These are phyloP conservation scores for Dissophora globulifera DNA, from an alignment of 192 early-diverging fungal genomes.

Conservation along the genomic window DNA sequence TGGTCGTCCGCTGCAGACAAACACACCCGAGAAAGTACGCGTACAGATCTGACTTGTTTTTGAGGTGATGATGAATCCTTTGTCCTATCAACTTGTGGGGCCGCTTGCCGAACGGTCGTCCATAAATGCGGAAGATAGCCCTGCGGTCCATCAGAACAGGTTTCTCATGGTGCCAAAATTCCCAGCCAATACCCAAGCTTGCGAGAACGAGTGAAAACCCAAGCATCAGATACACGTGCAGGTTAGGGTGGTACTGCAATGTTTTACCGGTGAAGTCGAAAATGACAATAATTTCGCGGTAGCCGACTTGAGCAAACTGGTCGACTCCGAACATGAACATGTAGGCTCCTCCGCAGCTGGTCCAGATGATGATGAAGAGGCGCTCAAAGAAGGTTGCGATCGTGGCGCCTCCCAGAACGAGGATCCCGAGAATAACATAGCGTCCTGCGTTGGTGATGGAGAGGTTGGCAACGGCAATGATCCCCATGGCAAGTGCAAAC, in stretches of 20 bases:
- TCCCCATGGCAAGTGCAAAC: conserved; percentile 40
- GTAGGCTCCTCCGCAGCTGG: conserved; percentile 64
- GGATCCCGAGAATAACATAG: conserved; percentile 27
- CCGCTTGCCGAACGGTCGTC: conserved; percentile 46
- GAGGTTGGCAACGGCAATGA: conserved; percentile 38
- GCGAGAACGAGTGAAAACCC: conserved; percentile 22
- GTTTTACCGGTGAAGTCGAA: conserved; percentile 51
- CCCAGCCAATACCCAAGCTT: conserved; percentile 30
- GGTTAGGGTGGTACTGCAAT: conserved; percentile 34
- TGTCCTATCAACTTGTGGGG: conserved; percentile 30
- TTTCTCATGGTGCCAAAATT: conserved; percentile 42
- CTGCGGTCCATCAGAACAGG: conserved; percentile 33
- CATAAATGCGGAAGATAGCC: conserved; percentile 42
- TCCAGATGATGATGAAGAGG: conserved; percentile 55
- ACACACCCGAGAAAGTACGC: conserved; percentile 10
- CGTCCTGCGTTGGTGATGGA: conserved; percentile 29
- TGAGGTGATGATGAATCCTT: conserved; percentile 31
- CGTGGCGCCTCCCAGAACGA: conserved; percentile 53
- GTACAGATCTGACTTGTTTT: conserved; percentile 20
- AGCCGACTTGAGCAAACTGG: conserved; percentile 59
- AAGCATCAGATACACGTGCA: conserved; percentile 37
- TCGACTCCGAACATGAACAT: conserved; percentile 63
- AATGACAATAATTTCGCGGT: conserved; percentile 54
- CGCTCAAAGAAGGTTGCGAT: conserved; percentile 55
- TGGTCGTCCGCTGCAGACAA: conserved; percentile 20